Evolutionary conservation across 257 asterid species (phyloP), one percentile per base, ranked within the genome.

Genomic region (Nicotiana sylvestris): DNA sequence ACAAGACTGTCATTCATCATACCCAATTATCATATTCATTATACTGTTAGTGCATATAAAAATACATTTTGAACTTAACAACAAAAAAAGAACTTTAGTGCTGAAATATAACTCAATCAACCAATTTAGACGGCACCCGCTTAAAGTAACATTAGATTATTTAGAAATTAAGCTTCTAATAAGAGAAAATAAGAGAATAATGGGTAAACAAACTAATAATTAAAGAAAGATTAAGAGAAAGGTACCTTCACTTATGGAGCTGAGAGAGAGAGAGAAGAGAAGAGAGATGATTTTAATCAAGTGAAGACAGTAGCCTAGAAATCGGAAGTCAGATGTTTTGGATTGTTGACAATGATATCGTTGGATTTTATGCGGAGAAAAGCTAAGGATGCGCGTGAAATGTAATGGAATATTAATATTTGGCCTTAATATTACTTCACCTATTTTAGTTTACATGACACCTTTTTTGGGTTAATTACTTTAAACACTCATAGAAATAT

Each of bases 301-400:
- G 49, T 8, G 49, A 53, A 53, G 84, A 66, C 83, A 77, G 46
- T 69, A 72, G 87, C 92, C 89, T 87, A 83, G 81, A 85, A 86
- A 85, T 83, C 87, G 90, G 89, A 85, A 84, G 86, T 78, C 76
- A 62, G 88, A 84, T 86, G 85, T 70, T 83, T 39, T 57, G 72
- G 88, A 85, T 85, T 21, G 81, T 64, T 35, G 57, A 51, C 17
- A 5, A 51, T 51, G 57, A 9, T 51, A 2, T 51, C 1, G 57
- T 39, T 39, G 57, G 16, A 51, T 11, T 51, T 51, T 51, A 3
- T 3, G 56, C 12, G 4, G 3, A 49, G 3, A 49, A 49, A 49
- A 49, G 56, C 12, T 2, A 49, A 13, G 15, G 43, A 6, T 37
- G 6, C 43, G 43, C 43, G 43, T 37, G 43, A 37, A 5, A 37